A percentile compares a stretch with the other conserved stretches of the same genome.
Conservation (phyloP, 2,329 filamentous ascomycete genomes). For the Cercospora sp. region DNA sequence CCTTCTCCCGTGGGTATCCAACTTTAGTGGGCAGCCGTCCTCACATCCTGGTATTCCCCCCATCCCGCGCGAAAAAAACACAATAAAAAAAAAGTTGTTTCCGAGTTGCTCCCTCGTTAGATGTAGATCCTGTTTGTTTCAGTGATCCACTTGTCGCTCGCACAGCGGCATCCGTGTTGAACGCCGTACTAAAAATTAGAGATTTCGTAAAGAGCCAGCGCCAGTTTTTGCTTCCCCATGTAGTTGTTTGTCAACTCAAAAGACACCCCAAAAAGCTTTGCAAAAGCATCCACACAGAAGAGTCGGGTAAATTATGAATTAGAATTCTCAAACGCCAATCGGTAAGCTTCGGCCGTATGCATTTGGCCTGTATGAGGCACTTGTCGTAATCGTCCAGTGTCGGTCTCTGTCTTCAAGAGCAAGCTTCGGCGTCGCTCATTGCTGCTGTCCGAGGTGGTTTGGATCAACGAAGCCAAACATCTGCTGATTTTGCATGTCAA, state of each 20-base stretch:
- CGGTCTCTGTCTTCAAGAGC: slow-evolving; percentile 17
- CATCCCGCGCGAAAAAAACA: neutral
- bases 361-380: slow-evolving; percentile 20
- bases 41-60: slow-evolving; percentile 5
- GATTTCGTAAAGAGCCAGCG: slow-evolving; percentile 20
- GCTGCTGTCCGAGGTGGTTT: slow-evolving; percentile 36
- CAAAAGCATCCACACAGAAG: slow-evolving; percentile 30
- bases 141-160: slow-evolving; percentile 16
- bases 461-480: slow-evolving; percentile 52
- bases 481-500: slow-evolving; percentile 49
- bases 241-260: slow-evolving; percentile 3
- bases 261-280: slow-evolving; percentile 16
- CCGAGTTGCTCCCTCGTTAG: slow-evolving; percentile 12
- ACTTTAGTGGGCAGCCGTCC: slow-evolving; percentile 15
- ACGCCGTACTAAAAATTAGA: slow-evolving; percentile 25
- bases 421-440: slow-evolving; percentile 19
- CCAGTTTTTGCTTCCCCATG: slow-evolving; percentile 5
- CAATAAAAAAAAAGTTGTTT: slow-evolving; percentile 1
- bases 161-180: slow-evolving; percentile 20
- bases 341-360: slow-evolving; percentile 15
- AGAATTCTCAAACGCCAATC: slow-evolving; percentile 23
- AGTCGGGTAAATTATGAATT: slow-evolving; percentile 31
- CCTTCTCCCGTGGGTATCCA: slow-evolving; percentile 11
- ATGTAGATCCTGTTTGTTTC: neutral
- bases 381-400: slow-evolving; percentile 25